Conservation (phyloP, 176 grass and related monocot species). For the Guadua angustifolia region DNA sequence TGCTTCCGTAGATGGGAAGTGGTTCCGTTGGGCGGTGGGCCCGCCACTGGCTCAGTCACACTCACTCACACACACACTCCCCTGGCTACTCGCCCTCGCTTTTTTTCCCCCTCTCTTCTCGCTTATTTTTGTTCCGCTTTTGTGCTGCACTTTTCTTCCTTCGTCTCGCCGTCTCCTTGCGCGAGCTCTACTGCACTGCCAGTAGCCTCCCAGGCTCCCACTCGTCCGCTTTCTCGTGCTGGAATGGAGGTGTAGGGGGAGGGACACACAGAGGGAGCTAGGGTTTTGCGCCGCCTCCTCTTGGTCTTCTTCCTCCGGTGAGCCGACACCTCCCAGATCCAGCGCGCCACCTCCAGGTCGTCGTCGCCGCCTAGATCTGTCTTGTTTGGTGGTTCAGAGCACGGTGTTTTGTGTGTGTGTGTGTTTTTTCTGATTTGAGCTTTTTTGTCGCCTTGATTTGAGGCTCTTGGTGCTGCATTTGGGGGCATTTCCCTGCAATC, state of each 20-base stretch:
- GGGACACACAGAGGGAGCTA: constrained; percentile 21
- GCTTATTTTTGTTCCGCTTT: background rate
- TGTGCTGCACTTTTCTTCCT: constrained; percentile 10
- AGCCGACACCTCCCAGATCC: constrained; percentile 47
- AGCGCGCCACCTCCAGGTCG: background rate
- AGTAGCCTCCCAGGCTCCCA: background rate
- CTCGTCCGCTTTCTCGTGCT: background rate
- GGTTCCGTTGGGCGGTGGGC: constrained; percentile 40
- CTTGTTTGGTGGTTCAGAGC: background rate
- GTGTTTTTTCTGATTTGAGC: background rate
- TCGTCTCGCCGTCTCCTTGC: constrained; percentile 18
- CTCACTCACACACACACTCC: background rate
- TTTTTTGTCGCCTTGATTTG: background rate
- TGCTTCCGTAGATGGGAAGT: background rate
- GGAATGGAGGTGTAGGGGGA: constrained; percentile 51
- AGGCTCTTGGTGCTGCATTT: constrained; percentile 33
- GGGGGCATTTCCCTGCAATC: background rate
- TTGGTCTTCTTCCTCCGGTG: constrained; percentile 15
- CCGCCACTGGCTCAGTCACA: constrained; percentile 9
- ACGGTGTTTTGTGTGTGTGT: background rate
- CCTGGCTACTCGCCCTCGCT: background rate
- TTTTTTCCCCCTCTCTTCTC: background rate
- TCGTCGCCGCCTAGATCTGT: constrained; percentile 46
- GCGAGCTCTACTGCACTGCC: constrained; percentile 21
- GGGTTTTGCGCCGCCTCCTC: constrained; percentile 46